Conservation (phyloP, 2,329 filamentous ascomycete genomes). For the Fusarium sp. region DNA sequence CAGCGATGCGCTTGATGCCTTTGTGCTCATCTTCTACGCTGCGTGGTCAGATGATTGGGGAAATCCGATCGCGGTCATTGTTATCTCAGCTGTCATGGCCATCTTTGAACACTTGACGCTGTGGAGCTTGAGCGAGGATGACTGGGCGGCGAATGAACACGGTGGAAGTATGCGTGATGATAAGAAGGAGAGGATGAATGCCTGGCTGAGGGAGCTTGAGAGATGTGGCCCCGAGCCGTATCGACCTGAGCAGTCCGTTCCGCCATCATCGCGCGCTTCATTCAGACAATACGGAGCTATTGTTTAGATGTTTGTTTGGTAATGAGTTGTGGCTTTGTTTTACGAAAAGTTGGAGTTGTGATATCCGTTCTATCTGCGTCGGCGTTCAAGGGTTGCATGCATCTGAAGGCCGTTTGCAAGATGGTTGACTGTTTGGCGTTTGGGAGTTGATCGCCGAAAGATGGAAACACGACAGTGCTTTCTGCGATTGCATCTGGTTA, state of each 20-base stretch:
- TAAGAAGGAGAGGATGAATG: slow-evolving; percentile 51
- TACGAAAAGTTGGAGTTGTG: slow-evolving; percentile 16
- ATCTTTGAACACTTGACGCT: slow-evolving; percentile 52
- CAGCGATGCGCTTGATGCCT: slow-evolving; percentile 53
- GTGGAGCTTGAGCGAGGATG: slow-evolving; percentile 52
- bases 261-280: slow-evolving; percentile 36
- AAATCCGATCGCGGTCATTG: slow-evolving; percentile 49
- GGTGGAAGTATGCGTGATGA: slow-evolving; percentile 45
- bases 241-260: slow-evolving; percentile 34
- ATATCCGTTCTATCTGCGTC: slow-evolving; percentile 15
- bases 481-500: slow-evolving; percentile 13
- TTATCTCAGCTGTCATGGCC: slow-evolving; percentile 50
- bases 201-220: slow-evolving; percentile 51
- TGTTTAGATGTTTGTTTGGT: slow-evolving; percentile 6
- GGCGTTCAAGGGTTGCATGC: slow-evolving; percentile 23
- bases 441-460: background rate
- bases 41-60: slow-evolving; percentile 51
- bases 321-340: background rate
- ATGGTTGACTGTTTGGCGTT: slow-evolving; percentile 23
- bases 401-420: background rate
- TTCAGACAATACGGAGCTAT: slow-evolving; percentile 34
- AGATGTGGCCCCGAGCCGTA: slow-evolving; percentile 24
- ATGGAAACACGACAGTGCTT: background rate
- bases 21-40: slow-evolving; percentile 53
- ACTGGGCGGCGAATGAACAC: slow-evolving; percentile 38